Evolutionary conservation across 2,329 filamentous ascomycete species (phyloP), one percentile per base, ranked within the genome.

Genomic region (Fusarium pseudocircinatum): DNA sequence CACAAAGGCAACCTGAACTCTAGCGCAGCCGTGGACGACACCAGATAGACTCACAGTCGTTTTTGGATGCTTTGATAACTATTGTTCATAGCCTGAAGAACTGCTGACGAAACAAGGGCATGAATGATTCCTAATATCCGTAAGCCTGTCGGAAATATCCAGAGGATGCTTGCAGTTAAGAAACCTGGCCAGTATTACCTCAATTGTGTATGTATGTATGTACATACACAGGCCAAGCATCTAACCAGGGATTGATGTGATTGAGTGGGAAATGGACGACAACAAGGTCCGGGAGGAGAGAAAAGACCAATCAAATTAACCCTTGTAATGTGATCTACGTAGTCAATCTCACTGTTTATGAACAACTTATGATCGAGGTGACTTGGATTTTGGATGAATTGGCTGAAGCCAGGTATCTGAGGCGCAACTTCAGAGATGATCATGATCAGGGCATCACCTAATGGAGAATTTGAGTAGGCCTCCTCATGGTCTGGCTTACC

Each of bases 281-380:
- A 46, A 26, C 56, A 39, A 69, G 39, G 58, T 16, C 53, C 60
- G 15, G 22, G 36, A 58, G 57, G 54, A 37, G 52, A 69, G 46
- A 39, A 59, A 59, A 37, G 22, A 49, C 34, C 26, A 53, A 62
- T 61, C 39, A 58, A 63, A 59, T 54, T 43, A 53, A 71, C 52
- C 58, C 71, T 71, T 73, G 54, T 47, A n/a, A 58, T 70, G 58
- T 67, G 70, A 70, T 66, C 49, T 74, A 59, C 47, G 54, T 60
- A 63, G 63, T 68, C 53, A 56, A 67, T 60, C 56, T 57, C 60
- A 57, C 56, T 53, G 34, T 47, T 34, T 20, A 13, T 37, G 40
- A 58, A 34, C 60, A 36, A 63, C 37, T 28, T 49, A 28, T 53
- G 47, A 63, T 44, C 11, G 34, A 50, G 20, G 32, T 58, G 34